phyloP scores from a whole-genome alignment of 495 filamentous ascomycete genomes.

The Trichoderma orchidacearum region DNA sequence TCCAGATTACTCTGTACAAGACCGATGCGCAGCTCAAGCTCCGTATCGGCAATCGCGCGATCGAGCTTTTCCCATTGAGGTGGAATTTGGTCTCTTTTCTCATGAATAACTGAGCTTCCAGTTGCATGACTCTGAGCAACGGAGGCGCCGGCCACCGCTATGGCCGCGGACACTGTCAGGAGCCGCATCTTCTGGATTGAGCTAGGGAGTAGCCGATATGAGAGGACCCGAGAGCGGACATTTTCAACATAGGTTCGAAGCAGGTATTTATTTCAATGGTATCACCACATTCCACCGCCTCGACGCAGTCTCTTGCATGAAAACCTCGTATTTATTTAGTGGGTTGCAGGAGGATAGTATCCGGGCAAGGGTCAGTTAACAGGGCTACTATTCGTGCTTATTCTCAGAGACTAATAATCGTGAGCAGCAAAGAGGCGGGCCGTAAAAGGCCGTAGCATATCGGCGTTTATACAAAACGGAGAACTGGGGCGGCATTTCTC shows the following conservation, averaged over 20 bases:
- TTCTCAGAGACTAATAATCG: not conserved
- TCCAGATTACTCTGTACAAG: constrained; percentile 18
- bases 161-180: not conserved
- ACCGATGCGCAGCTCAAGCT: constrained; percentile 10
- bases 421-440: not conserved
- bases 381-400: not conserved
- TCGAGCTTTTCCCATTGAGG: not conserved
- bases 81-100: not conserved
- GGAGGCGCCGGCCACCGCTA: not conserved
- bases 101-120: not conserved
- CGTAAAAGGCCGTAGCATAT: no score
- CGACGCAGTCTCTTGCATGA: no score
- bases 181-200: not conserved
- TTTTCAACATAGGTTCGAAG: no score
- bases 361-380: not conserved
- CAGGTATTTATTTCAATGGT: no score
- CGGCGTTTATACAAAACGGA: no score
- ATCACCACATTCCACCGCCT: no score
- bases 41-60: not conserved
- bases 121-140: no score
- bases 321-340: not conserved
- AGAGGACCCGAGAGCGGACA: no score
- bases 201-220: no score
- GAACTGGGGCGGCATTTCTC: no score
- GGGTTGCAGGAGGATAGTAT: no score